These are phyloP conservation scores for Theileria parva DNA, from an alignment of 169 alveolate genomes.

Conservation along the genomic window DNA sequence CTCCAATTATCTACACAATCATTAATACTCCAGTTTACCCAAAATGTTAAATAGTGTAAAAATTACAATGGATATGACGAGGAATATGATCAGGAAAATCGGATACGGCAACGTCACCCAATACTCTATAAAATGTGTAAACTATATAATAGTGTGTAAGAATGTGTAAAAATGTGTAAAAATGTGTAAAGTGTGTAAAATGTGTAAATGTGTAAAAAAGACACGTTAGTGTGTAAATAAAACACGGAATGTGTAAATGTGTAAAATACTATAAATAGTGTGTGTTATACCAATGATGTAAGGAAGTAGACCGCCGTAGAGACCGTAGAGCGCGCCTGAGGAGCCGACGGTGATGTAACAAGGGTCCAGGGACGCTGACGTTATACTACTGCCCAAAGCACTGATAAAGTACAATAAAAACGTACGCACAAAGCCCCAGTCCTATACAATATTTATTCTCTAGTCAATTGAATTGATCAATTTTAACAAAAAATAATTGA, in stretches of 20 bases:
- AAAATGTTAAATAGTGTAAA: no score
- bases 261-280: not conserved
- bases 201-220: not conserved
- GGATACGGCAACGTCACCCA: constrained; percentile 86
- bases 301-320: constrained; percentile 84
- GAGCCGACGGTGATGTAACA: constrained; percentile 87
- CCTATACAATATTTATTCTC: constrained; percentile 32
- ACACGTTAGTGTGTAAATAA: not conserved
- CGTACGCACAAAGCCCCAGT: constrained; percentile 86
- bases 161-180: not conserved
- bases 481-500: not conserved
- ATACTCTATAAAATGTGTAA: constrained; percentile 64
- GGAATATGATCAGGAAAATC: constrained; percentile 69
- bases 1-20: constrained; percentile 62
- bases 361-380: constrained; percentile 84
- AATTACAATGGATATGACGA: constrained; percentile 65
- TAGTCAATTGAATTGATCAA: not conserved
- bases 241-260: not conserved
- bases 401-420: constrained; percentile 71
- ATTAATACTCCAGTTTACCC: not conserved
- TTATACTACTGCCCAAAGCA: constrained; percentile 81
- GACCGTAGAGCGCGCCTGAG: constrained; percentile 87
- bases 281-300: constrained; percentile 70
- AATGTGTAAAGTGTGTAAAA: not conserved
- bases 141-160: not conserved